A percentile compares a stretch with the other conserved stretches of the same genome.
Evolutionary conservation across 2,329 filamentous ascomycete genomes (phyloP).

Genomic region (Beauveria sp.): DNA sequence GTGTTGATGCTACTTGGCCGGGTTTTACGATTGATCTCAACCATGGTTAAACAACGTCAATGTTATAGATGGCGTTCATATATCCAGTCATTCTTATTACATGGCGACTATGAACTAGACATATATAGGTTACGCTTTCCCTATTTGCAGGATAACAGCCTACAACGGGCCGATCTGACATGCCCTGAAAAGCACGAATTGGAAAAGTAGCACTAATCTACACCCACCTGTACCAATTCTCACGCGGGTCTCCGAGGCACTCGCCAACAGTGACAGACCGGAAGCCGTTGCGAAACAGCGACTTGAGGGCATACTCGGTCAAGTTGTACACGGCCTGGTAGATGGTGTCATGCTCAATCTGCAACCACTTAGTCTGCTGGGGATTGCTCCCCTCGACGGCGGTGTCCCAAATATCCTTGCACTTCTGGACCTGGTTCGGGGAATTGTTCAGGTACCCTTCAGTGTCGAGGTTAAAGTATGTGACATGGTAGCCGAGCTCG

Average conservation of each 20-base stretch:
- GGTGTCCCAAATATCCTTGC: conserved; percentile 31
- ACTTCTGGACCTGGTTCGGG: conserved; percentile 38
- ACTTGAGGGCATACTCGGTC: conserved; percentile 33
- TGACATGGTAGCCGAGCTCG: conserved; percentile 47
- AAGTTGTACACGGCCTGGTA: conserved; percentile 37
- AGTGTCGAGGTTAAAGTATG: conserved; percentile 55
- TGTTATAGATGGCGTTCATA: too few species aligned
- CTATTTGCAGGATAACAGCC: neutral
- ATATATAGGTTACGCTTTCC: neutral
- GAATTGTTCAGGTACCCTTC: conserved; percentile 49
- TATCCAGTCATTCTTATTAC: neutral
- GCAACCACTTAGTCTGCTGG: conserved; percentile 33
- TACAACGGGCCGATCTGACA: neutral
- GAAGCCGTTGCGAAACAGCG: conserved; percentile 33
- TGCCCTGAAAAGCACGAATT: neutral
- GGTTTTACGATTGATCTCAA: too few species aligned
- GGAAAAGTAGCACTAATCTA: neutral
- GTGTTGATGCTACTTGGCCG: neutral
- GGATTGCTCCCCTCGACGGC: conserved; percentile 27
- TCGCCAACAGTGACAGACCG: conserved; percentile 43
- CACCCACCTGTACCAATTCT: conserved; percentile 35
- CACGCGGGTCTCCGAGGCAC: conserved; percentile 37
- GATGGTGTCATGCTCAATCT: conserved; percentile 46
- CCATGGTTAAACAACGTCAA: too few species aligned
- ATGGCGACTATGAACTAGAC: neutral